Percentiles rank a stretch among this genome's conserved stretches.
These are phyloP conservation scores for Fonsecaea monophora DNA, from an alignment of 2,329 filamentous ascomycete species.

Conservation along the genomic window DNA sequence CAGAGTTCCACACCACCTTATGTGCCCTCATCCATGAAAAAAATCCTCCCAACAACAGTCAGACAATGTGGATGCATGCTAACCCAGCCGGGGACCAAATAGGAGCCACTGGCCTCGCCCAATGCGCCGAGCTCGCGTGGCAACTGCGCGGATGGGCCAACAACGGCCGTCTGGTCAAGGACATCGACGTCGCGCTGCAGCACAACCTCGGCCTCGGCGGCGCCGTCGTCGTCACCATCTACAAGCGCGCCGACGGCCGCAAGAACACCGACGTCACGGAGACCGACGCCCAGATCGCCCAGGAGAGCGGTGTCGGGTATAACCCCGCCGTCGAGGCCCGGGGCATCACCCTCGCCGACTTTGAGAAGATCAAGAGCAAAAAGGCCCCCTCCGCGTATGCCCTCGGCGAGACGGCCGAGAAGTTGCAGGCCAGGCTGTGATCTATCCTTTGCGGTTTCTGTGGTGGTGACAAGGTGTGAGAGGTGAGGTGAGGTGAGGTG, in stretches of 20 bases:
- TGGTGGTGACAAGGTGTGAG: no score
- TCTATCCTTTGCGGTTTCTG: no score
- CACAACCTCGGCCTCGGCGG: conserved; percentile 93
- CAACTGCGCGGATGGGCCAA: conserved; percentile 95
- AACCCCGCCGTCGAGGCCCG: conserved; percentile 89
- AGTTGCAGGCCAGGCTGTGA: conserved; percentile 71
- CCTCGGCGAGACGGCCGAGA: conserved; percentile 74
- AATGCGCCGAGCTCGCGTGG: conserved; percentile 97
- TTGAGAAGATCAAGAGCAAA: conserved; percentile 72
- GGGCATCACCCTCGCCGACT: conserved; percentile 81
- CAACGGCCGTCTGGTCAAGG: conserved; percentile 71
- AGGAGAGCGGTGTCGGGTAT: conserved; percentile 75
- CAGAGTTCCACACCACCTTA: background rate
- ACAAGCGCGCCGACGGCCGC: conserved; percentile 78
- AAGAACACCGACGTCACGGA: conserved; percentile 63
- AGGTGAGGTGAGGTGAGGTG: no score
- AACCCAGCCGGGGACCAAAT: background rate
- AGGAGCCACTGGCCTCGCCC: conserved; percentile 81
- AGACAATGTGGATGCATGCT: background rate
- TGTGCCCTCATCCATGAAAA: background rate
- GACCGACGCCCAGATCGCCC: conserved; percentile 68
- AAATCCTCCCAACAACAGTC: background rate
- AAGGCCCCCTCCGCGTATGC: conserved; percentile 75
- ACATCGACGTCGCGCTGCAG: conserved; percentile 77
- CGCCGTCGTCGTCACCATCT: conserved; percentile 87